A percentile compares a stretch with the other conserved stretches of the same genome.
Evolutionary conservation across 2,329 filamentous ascomycete species (phyloP).

Genomic region (Microsporum ferrugineum): DNA sequence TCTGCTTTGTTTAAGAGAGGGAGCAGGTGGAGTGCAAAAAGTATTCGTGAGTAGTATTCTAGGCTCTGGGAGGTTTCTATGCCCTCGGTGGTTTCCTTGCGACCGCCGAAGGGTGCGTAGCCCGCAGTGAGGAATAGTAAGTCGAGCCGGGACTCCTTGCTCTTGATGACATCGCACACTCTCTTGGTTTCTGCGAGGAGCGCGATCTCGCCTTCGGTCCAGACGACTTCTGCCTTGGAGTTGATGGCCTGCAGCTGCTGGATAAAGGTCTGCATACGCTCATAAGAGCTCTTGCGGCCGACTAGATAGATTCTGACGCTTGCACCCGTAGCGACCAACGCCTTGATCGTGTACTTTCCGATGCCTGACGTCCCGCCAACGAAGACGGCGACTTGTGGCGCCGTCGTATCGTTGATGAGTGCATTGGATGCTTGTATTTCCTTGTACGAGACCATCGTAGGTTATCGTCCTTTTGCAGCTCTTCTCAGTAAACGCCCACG

Average conservation of each 20-base stretch:
- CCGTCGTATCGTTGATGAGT: slow-evolving; percentile 29
- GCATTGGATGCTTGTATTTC: slow-evolving; percentile 32
- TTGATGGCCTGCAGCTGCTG: slow-evolving; percentile 29
- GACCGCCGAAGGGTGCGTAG: slow-evolving; percentile 33
- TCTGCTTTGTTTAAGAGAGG: slow-evolving; percentile 28
- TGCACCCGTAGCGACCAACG: slow-evolving; percentile 27
- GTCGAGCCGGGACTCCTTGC: slow-evolving; percentile 31
- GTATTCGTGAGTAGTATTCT: slow-evolving; percentile 36
- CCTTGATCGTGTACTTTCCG: slow-evolving; percentile 32
- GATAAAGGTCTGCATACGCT: slow-evolving; percentile 25
- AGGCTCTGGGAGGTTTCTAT: slow-evolving; percentile 33
- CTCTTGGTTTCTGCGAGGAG: slow-evolving; percentile 33
- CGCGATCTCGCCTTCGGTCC: slow-evolving; percentile 35
- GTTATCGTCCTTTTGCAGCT: background rate
- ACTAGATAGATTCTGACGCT: slow-evolving; percentile 34
- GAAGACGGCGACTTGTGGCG: slow-evolving; percentile 30
- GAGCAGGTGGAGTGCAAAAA: slow-evolving; percentile 32
- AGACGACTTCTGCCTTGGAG: slow-evolving; percentile 33
- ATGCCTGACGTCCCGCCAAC: slow-evolving; percentile 40
- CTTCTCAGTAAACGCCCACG: background rate
- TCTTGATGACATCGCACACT: background rate
- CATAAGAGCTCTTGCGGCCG: slow-evolving; percentile 28
- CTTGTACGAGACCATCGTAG: slow-evolving; percentile 27
- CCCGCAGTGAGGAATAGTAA: slow-evolving; percentile 37
- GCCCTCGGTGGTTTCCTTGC: slow-evolving; percentile 34